Percentiles rank a stretch among this genome's conserved stretches.
These are phyloP conservation scores for Emericellopsis atlantica DNA, from an alignment of 2,329 filamentous ascomycete species.

Conservation along the genomic window DNA sequence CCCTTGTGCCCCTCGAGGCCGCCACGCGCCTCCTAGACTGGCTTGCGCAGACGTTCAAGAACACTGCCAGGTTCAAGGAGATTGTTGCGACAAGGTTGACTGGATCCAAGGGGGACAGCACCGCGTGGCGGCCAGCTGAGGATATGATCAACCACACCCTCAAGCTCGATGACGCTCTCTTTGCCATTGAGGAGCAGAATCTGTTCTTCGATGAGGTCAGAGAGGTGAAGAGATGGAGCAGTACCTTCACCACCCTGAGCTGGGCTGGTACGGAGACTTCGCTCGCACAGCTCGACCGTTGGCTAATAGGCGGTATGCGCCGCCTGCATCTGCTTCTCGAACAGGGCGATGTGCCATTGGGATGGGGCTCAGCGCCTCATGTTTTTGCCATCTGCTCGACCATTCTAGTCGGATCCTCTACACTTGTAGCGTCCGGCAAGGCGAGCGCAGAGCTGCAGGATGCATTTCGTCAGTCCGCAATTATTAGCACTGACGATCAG, in stretches of 20 bases:
- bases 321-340: conserved; percentile 17
- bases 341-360: conserved; percentile 49
- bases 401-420: conserved; percentile 9
- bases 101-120: conserved; percentile 7
- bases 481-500: too few relatives aligned
- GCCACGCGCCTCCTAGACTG: conserved; percentile 29
- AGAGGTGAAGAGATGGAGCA: conserved; percentile 59
- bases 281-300: conserved; percentile 21
- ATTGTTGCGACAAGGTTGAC: conserved; percentile 29
- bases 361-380: conserved; percentile 57
- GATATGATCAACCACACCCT: conserved; percentile 31
- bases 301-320: conserved; percentile 37
- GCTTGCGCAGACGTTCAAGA: conserved; percentile 23
- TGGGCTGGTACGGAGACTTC: conserved; percentile 9
- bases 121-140: conserved; percentile 14
- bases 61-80: conserved; percentile 20
- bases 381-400: conserved; percentile 49
- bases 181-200: conserved; percentile 85
- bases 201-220: conserved; percentile 76
- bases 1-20: conserved; percentile 34
- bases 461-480: too few relatives aligned
- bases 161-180: conserved; percentile 55
- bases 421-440: too few relatives aligned
- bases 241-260: conserved; percentile 24
- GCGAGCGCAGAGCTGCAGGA: too few relatives aligned